Percentiles rank a stretch among this genome's conserved stretches.
Conservation (phyloP, 495 filamentous ascomycete species). For the Choiromyces venosus region DNA sequence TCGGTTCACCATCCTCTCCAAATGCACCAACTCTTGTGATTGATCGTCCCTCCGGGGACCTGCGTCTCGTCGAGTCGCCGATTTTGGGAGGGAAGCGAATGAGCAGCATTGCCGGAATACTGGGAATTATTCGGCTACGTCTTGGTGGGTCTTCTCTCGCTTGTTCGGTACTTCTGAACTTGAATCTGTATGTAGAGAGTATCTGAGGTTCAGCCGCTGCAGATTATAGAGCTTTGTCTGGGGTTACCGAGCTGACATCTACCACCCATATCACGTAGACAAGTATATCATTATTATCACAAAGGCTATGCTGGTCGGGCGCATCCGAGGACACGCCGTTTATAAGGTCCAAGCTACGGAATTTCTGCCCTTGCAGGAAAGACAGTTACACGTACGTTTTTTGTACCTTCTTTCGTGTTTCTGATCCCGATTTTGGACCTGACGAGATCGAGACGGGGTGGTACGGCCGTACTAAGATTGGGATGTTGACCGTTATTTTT, state of each 20-base stretch:
- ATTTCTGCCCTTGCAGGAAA: slow-evolving; percentile 88
- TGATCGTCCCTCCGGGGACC: slow-evolving; percentile 85
- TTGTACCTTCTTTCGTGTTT: neutral
- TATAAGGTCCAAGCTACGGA: slow-evolving; percentile 90
- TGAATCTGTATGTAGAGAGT: slow-evolving; percentile 10
- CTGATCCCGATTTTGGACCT: neutral
- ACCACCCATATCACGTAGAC: slow-evolving; percentile 47
- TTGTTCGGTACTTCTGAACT: slow-evolving; percentile 16
- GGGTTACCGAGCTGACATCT: slow-evolving; percentile 3
- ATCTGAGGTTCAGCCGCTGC: slow-evolving; percentile 14
- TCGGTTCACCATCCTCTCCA: slow-evolving; percentile 90
- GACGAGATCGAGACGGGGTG: neutral
- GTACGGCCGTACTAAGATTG: slow-evolving; percentile 7
- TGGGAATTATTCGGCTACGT: slow-evolving; percentile 85
- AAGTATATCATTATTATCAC: slow-evolving; percentile 97
- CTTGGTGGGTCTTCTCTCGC: slow-evolving; percentile 56
- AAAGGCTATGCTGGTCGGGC: slow-evolving; percentile 84
- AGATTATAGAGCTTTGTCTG: neutral
- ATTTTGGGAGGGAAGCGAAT: slow-evolving; percentile 68
- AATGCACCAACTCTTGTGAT: slow-evolving; percentile 80
- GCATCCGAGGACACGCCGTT: slow-evolving; percentile 86
- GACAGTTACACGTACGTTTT: slow-evolving; percentile 59
- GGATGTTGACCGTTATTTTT: slow-evolving; percentile 8
- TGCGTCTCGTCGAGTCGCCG: slow-evolving; percentile 74
- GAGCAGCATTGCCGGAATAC: slow-evolving; percentile 81